Conservation (phyloP, 1,139 yeast genomes). For the Geotrichum macrosporum region DNA sequence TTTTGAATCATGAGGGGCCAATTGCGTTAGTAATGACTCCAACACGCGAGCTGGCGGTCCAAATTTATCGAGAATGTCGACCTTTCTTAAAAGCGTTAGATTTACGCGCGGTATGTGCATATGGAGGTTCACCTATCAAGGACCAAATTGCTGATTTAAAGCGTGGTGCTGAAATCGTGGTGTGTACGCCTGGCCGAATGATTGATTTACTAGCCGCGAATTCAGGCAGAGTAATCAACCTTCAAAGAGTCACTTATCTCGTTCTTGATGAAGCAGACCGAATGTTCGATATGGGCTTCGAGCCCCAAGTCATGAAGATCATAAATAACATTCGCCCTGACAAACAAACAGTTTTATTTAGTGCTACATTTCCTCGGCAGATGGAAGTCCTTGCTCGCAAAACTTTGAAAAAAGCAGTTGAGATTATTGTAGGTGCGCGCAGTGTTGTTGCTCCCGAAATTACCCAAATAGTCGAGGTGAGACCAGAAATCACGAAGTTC, state of each 20-base stretch:
- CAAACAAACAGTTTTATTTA: constrained; percentile 84
- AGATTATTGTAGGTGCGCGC: constrained; percentile 75
- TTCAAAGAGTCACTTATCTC: constrained; percentile 67
- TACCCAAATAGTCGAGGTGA: constrained; percentile 62
- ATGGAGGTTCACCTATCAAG: constrained; percentile 90
- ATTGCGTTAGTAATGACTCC: constrained; percentile 81
- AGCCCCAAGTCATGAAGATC: constrained; percentile 88
- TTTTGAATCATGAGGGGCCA: constrained; percentile 63
- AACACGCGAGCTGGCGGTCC: constrained; percentile 87
- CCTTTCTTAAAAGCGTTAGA: constrained; percentile 52
- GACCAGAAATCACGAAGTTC: constrained; percentile 51
- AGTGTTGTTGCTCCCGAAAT: constrained; percentile 83
- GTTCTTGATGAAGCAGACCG: constrained; percentile 97
- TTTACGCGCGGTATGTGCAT: constrained; percentile 68
- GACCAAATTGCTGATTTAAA: constrained; percentile 76
- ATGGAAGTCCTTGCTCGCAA: constrained; percentile 71
- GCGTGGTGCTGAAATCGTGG: constrained; percentile 73
- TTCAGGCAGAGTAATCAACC: constrained; percentile 68
- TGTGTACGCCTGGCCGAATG: constrained; percentile 94
- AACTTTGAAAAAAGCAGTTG: constrained; percentile 59
- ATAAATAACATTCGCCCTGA: constrained; percentile 77
- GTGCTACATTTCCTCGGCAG: constrained; percentile 85
- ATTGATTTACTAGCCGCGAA: constrained; percentile 86
- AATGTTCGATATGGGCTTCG: constrained; percentile 96
- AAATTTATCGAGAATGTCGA: constrained; percentile 65